phyloP scores from a whole-genome alignment of 257 asterid species.

The Solanum chmielewskii region DNA sequence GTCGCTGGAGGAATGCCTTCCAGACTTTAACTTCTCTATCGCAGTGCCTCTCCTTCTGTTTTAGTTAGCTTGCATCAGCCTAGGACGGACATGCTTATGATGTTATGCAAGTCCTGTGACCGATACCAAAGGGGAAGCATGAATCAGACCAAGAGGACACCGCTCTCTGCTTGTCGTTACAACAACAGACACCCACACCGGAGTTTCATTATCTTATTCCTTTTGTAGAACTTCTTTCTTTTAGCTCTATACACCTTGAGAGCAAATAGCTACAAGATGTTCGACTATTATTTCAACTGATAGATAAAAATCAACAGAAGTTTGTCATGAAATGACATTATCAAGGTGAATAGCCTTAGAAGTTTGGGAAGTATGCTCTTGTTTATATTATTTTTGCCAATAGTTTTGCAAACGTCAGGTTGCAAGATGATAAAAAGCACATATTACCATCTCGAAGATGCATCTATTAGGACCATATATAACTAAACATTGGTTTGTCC shows the following conservation, averaged over 20 bases:
- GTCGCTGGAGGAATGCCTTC: conserved; percentile 87
- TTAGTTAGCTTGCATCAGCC: background rate
- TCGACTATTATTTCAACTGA: background rate
- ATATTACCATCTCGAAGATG: too few species aligned
- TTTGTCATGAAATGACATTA: background rate
- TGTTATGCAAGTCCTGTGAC: background rate
- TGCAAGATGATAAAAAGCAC: background rate
- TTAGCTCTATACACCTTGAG: background rate
- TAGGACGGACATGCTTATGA: background rate
- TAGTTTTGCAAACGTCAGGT: background rate
- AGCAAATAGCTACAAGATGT: background rate
- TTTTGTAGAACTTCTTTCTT: background rate
- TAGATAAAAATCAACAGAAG: background rate
- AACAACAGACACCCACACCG: background rate
- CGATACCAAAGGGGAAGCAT: background rate
- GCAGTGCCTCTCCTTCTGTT: background rate
- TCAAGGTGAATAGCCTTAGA: background rate
- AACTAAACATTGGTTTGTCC: background rate
- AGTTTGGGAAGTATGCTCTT: background rate
- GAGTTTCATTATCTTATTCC: background rate
- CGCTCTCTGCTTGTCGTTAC: background rate
- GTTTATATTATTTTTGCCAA: background rate
- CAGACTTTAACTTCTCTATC: conserved; percentile 34
- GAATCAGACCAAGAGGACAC: background rate
- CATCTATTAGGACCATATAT: background rate